phyloP scores from a whole-genome alignment of 1,284 basidiomycete genomes.

The Puccinia triticina region DNA sequence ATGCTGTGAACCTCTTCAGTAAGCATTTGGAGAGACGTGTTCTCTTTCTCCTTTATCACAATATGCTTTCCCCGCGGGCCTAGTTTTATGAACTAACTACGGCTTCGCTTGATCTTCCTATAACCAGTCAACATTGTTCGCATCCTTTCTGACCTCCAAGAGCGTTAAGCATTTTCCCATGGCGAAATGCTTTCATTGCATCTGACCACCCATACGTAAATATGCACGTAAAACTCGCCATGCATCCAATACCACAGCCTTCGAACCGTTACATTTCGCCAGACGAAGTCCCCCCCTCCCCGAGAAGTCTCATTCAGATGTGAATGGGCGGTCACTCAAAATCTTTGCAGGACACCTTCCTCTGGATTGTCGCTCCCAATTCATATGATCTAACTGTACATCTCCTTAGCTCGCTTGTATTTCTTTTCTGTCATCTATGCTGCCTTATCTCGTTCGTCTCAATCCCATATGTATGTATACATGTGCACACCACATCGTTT shows the following conservation, averaged over 20 bases:
- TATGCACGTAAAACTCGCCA: neutral
- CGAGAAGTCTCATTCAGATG: neutral
- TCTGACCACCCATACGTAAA: neutral
- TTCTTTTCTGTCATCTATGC: neutral
- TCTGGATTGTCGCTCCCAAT: neutral
- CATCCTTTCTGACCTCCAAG: conserved; percentile 40
- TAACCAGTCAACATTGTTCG: conserved; percentile 37
- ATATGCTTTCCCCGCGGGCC: neutral
- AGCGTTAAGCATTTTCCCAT: neutral
- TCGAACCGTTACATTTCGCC: neutral
- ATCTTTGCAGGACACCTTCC: neutral
- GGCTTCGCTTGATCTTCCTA: neutral
- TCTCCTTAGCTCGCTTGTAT: neutral
- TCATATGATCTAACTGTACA: neutral
- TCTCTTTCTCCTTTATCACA: neutral
- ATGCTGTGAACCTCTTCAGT: conserved; percentile 49
- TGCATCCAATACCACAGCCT: neutral
- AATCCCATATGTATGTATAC: neutral
- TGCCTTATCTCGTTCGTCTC: conserved; percentile 2
- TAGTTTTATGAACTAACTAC: neutral
- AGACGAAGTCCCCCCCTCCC: too few species aligned
- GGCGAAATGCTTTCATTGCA: neutral
- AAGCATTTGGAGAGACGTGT: neutral
- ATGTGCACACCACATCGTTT: neutral
- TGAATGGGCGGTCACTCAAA: neutral